Evolutionary conservation across 2,329 filamentous ascomycete species (phyloP), one percentile per base, ranked within the genome.

Genomic region (Beauveria scarabaeidicola): DNA sequence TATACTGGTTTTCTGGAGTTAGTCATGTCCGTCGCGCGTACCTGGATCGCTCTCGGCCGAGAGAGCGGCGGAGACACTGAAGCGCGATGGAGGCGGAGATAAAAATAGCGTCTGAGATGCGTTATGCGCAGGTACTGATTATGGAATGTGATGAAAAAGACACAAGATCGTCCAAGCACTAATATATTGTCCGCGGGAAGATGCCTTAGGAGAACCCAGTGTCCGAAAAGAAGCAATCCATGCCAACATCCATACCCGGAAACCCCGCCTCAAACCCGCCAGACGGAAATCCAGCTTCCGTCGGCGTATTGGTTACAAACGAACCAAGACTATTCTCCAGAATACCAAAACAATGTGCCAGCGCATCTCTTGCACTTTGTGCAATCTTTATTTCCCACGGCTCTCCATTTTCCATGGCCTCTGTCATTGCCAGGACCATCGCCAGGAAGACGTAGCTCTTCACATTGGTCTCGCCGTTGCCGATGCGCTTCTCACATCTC

Each of bases 401-500:
- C 8, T 40, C 41, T 13, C 41, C 57, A 11, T 17, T 41, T 23
- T 74, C 71, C 3, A 68, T 64, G 3, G 73, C 73, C 53, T 75
- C 72, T 1, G 73, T 68, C 57, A 79, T 73, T 0, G 71, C 75
- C 9, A 75, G 52, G 2, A 75, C 68, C 66, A 77, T 74, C 8
- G 62, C 65, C 2, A 75, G 58, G 51, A 78, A 75, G 62, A 78
- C 67, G 43, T 75, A 71, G 0, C 64, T 67, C 65, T 78, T 78
- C 52, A 78, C 69, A 23, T 78, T 79, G 1, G 75, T 78, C 62
- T 79, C 77, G 5, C 72, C 74, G 10, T 69, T 64, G 0, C 66
- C 66, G 44, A 78, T 69, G 1, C 75, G 66, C 46, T 5, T 25
- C 5, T 53, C 29, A 13, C 57, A 53, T 4, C 29, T 50, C 40